These are phyloP conservation scores for Amanita thiersii DNA, from an alignment of 768 basidiomycete genomes.

Conservation along the genomic window DNA sequence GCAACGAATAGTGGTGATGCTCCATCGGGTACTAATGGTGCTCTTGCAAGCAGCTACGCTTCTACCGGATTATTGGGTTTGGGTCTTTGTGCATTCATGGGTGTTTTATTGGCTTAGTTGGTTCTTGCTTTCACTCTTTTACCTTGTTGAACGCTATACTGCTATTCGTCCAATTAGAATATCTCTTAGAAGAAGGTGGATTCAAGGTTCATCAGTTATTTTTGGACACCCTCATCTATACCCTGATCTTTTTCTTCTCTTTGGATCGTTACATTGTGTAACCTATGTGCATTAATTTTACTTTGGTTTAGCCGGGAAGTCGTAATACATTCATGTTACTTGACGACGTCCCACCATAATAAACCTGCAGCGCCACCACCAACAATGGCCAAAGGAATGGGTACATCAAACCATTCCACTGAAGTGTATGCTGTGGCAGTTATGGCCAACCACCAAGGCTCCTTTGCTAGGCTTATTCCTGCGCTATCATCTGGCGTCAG, in stretches of 20 bases:
- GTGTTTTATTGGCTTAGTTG: slow-evolving; percentile 1
- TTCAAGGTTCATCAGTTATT: too few species aligned
- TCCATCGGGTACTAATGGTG: slow-evolving; percentile 6
- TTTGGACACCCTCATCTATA: neutral
- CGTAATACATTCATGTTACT: neutral
- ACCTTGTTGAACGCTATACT: neutral
- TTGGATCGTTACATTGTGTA: too few species aligned
- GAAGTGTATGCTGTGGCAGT: slow-evolving; percentile 29
- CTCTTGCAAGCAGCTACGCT: neutral
- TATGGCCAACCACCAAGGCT: slow-evolving; percentile 44
- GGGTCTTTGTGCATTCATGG: neutral
- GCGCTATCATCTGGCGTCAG: slow-evolving; percentile 18
- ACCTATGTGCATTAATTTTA: neutral
- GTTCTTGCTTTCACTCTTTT: slow-evolving; percentile 1
- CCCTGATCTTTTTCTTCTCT: too few species aligned
- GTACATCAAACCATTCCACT: slow-evolving; percentile 30
- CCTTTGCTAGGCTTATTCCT: slow-evolving; percentile 23
- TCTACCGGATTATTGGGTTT: neutral
- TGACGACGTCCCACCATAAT: slow-evolving; percentile 33
- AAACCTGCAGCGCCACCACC: slow-evolving; percentile 31
- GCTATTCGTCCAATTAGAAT: too few species aligned
- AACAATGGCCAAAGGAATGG: slow-evolving; percentile 31
- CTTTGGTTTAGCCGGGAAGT: too few species aligned
- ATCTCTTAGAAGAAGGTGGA: too few species aligned
- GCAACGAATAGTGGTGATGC: neutral